Evolutionary conservation across 352 stramenopile species (phyloP).

Genomic region (Phytophthora multivora): DNA sequence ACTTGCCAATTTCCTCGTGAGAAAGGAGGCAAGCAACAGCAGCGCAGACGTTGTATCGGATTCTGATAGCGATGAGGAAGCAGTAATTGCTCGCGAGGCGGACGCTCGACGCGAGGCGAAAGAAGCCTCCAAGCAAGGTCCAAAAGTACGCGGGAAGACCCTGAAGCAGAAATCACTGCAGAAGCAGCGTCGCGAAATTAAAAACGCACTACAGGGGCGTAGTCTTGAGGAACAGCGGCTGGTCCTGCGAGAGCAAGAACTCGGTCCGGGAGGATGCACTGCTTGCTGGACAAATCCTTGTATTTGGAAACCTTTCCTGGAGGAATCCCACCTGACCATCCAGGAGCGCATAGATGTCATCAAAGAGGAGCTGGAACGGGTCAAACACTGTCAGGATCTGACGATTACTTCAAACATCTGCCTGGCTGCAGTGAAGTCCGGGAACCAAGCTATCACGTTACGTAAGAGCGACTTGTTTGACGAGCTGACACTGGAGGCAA

Average conservation of each 20-base stretch:
- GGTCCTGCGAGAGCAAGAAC: slow-evolving; percentile 66
- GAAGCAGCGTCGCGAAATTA: slow-evolving; percentile 78
- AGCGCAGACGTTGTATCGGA: slow-evolving; percentile 45
- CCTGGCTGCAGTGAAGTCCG: slow-evolving; percentile 66
- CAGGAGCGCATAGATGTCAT: slow-evolving; percentile 64
- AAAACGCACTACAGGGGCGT: slow-evolving; percentile 63
- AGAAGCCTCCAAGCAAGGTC: slow-evolving; percentile 33
- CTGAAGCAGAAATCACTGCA: slow-evolving; percentile 67
- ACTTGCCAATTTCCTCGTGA: slow-evolving; percentile 50
- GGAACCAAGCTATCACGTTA: slow-evolving; percentile 48
- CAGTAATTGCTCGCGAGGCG: slow-evolving; percentile 57
- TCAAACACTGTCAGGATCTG: slow-evolving; percentile 61
- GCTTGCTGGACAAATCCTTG: slow-evolving; percentile 81
- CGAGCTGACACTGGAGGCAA: slow-evolving; percentile 69
- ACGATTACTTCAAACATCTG: slow-evolving; percentile 63
- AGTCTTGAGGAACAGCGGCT: slow-evolving; percentile 70
- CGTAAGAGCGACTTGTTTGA: slow-evolving; percentile 75
- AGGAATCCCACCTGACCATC: slow-evolving; percentile 57
- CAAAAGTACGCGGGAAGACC: slow-evolving; percentile 56
- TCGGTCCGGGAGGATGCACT: slow-evolving; percentile 80
- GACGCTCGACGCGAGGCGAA: slow-evolving; percentile 41
- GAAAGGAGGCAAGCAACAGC: neutral
- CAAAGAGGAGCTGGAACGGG: slow-evolving; percentile 68
- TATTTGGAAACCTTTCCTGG: slow-evolving; percentile 62
- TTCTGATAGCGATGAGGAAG: slow-evolving; percentile 80